Base-by-base conservation (phyloP, 176 grass and related monocot species). In the Phoenix roebelenii region DNA sequence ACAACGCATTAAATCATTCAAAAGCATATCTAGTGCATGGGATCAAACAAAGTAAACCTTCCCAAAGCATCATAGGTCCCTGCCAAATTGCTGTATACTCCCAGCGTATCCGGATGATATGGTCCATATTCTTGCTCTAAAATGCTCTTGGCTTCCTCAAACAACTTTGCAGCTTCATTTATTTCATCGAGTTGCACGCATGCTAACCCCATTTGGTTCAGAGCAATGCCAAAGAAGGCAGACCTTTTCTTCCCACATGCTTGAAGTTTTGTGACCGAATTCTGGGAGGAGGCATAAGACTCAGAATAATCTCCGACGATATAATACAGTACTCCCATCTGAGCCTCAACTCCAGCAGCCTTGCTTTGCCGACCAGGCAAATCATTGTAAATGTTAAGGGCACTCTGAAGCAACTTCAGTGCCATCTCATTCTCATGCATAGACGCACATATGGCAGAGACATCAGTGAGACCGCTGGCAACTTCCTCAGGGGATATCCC, bases 61-160 rank as follows among this genome's bases (percentile, higher is more conserved):
- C 70, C 70, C 59, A 73, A 63, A 24, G 70, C 70, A 18, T 73
- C 70, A 44, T 73, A 73, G 14, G 70, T 55, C 55, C 70, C 70
- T 25, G 70, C 70, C 23, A 73, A 49, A 62, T 73, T 73, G 59
- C 59, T 55, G 51, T 48, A 73, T 15, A 63, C 70, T 63, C 59
- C 70, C 3, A 73, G 59, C 25, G 70, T 73, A 12, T 73, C 59
- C 18, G 50, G 59, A 73, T 73, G 70, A 63, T 63, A 73, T 14
- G 49, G 59, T 52, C 70, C 70, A 55, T 61, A 73, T 22, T 55
- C 70, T 73, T 63, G 51, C 51, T 63, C 70, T 10, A 73, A 28
- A 63, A 63, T 63, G 59, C 3, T 63, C 22, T 51, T 73, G 25
- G 70, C 70, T 73, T 73, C 70, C 51, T 73, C 51, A 25, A 73